Evolutionary conservation across 2,329 filamentous ascomycete species (phyloP), one percentile per base, ranked within the genome.

Genomic region (Leptographium galeiforme): DNA sequence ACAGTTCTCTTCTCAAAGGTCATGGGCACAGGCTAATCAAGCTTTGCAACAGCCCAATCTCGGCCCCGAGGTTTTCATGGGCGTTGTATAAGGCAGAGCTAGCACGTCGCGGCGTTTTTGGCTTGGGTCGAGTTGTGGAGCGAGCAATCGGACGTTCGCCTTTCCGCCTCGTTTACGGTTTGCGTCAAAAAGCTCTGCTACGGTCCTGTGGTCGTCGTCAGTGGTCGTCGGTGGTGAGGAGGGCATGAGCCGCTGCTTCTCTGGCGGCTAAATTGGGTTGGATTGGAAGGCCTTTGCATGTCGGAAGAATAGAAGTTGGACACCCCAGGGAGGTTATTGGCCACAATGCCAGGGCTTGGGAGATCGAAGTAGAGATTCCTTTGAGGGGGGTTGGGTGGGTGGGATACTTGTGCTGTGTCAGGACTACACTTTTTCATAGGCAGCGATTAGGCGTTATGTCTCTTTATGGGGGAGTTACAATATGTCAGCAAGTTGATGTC

Each of bases 21-120:
- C 8, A 32, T 6, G 16, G 44, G 6, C 38, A 25, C 6, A 18
- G 47, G 39, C 59, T 59, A 55, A 54, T 52, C 25, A 25, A 25
- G 8, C 25, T 14, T 14, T 41, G 2, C 13, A 11, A 8, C 32
- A 58, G 57, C 57, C 57, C 12, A 58, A 54, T 45, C 57, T 58
- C 30, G 55, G 55, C 13, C 57, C 57, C 0, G 57, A 58, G 50
- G 57, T 58, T 2, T 58, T 58, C 33, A 58, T 57, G 45, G 51
- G 14, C 12, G 3, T 49, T 16, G 50, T n/a, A 6, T 57, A 57
- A 52, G 18, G 10, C 45, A 48, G 25, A n/a, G 32, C 44, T 33
- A 30, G 18, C 6, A 12, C 18, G 11, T 8, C 11, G 25, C 18
- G 8, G 6, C 12, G 6, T 25, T 4, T 14, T 19, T 45, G 43